Base-by-base conservation (phyloP, 106 monocot genomes). In the Hemerocallis citrina region DNA sequence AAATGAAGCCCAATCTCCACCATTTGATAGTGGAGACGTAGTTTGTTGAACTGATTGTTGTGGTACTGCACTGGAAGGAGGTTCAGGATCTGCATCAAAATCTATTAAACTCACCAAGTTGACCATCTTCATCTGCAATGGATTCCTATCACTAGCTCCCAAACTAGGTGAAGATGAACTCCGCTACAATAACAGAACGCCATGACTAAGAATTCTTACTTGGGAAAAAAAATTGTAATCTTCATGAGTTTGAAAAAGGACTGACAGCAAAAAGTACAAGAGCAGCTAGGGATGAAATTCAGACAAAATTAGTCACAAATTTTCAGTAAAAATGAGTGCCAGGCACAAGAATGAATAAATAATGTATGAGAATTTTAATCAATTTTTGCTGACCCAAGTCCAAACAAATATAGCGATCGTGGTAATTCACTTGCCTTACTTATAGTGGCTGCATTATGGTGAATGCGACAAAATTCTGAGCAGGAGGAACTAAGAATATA, bases 41-140 rank as follows among this genome's bases (percentile, higher is more conserved):
- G 43, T 65, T 61, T 70, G 66, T 48, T 70, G 77, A 70, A 42
- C 44, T 55, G 65, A 12, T 42, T 67, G 65, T 61, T 57, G 54
- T 52, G 61, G 47, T 67, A 27, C 51, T 19, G 64, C 36, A 59
- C 80, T 36, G 48, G 23, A 61, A 48, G 79, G 40, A 66, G 75
- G 84, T 36, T 82, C 87, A 67, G 78, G 59, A 61, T 87, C 87
- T 28, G 63, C 71, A 72, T 54, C 65, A 30, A 91, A 98, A 74
- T 91, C 91, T 20, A 98, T 98, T 67, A 98, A 85, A 66, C 91
- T 91, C 55, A 66, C 74, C 36, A 45, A 28, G 31, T 62, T 69
- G 33, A 51, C 84, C 57, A 16, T 66, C 74, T 87, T 91, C 44
- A 65, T 33, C 68, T 91, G 79, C 35, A 48, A 43, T 58, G 75